phyloP scores from a whole-genome alignment of 2,329 filamentous ascomycete genomes.

The Eutypa lata region DNA sequence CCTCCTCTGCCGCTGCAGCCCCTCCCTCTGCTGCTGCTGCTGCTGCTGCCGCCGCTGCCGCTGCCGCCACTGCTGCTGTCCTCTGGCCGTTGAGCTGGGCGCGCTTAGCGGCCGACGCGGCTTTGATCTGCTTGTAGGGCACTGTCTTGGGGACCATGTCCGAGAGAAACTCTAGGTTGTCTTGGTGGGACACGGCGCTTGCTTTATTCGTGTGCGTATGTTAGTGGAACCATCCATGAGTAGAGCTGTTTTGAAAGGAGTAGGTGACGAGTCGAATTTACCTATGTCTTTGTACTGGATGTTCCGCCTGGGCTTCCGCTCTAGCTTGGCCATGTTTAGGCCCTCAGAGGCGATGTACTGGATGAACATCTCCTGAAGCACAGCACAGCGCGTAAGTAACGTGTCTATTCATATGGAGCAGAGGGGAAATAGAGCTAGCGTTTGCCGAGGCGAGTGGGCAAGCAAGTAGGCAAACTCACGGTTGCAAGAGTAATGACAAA shows the following conservation, averaged over 20 bases:
- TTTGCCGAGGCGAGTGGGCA: not conserved
- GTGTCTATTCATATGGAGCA: not conserved
- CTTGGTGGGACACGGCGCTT: conserved; percentile 82
- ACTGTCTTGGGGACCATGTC: conserved; percentile 88
- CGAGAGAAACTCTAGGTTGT: conserved; percentile 91
- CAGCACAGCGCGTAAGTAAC: not conserved
- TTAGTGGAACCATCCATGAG: conserved; percentile 9
- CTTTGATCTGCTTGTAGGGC: conserved; percentile 76
- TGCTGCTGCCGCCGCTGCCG: too few relatives aligned
- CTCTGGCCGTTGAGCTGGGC: conserved; percentile 44
- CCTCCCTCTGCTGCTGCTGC: not conserved
- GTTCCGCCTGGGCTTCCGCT: conserved; percentile 87
- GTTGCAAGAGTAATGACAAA: conserved; percentile 93
- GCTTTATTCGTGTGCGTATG: conserved; percentile 6
- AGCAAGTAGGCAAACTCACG: conserved; percentile 40
- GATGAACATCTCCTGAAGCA: conserved; percentile 81
- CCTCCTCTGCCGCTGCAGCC: not conserved
- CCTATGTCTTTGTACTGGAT: conserved; percentile 95
- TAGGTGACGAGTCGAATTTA: conserved; percentile 35
- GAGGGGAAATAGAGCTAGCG: too few relatives aligned
- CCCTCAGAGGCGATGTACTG: conserved; percentile 84
- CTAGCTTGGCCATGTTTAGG: conserved; percentile 83
- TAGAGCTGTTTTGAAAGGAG: too few relatives aligned
- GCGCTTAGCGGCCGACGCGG: conserved; percentile 49
- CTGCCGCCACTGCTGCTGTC: conserved; percentile 4